A percentile compares a stretch with the other conserved stretches of the same genome.
phyloP scores from a whole-genome alignment of 1,284 basidiomycete genomes.

The Puccinia brachypodii region DNA sequence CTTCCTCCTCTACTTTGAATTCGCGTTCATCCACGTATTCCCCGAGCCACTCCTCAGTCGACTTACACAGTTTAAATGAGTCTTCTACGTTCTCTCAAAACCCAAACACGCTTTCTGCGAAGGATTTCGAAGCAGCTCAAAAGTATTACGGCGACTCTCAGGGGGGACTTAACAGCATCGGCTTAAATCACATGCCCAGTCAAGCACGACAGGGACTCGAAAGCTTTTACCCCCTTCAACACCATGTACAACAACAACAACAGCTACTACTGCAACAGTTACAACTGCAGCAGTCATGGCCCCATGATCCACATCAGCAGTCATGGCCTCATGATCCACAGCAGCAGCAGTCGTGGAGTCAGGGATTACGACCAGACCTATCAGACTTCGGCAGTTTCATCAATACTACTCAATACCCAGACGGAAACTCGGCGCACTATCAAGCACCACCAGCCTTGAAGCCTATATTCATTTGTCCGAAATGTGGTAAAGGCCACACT shows the following conservation, averaged over 20 bases:
- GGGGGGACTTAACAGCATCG: neutral
- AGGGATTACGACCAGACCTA: neutral
- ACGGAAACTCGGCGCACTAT: neutral
- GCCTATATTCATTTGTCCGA: conserved; percentile 36
- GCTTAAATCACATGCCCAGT: neutral
- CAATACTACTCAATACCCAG: neutral
- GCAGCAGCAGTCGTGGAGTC: neutral
- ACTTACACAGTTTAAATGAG: neutral
- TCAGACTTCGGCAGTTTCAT: neutral
- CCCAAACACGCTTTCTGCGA: neutral
- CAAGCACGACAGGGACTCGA: neutral
- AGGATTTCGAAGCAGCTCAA: neutral
- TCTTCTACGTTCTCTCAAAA: conserved; percentile 5
- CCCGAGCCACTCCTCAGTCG: neutral
- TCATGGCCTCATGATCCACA: neutral
- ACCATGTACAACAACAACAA: neutral
- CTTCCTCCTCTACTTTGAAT: conserved; percentile 3
- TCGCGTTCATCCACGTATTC: conserved; percentile 9
- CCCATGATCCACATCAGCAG: neutral
- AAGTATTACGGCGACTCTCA: neutral
- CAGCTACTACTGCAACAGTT: neutral
- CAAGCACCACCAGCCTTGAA: neutral
- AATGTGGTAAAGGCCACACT: conserved; percentile 41
- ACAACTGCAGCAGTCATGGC: neutral
- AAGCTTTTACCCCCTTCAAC: conserved; percentile 23